A percentile compares a stretch with the other conserved stretches of the same genome.
phyloP scores from a whole-genome alignment of 495 filamentous ascomycete species.

The Chaetomidium leptoderma region DNA sequence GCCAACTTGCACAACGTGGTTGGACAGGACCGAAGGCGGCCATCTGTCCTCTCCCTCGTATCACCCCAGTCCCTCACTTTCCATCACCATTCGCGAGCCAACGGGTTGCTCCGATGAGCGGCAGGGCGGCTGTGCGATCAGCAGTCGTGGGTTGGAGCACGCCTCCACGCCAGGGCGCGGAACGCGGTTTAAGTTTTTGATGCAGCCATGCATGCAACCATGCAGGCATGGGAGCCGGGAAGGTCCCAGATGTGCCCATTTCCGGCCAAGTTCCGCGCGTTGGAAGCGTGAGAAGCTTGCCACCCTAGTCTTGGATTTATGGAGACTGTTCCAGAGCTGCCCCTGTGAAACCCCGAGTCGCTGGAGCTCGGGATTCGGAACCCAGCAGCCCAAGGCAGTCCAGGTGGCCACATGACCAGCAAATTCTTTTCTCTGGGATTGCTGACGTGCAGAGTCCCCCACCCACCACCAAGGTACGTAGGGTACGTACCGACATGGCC shows the following conservation, averaged over 20 bases:
- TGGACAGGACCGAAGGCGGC: not conserved
- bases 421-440: not conserved
- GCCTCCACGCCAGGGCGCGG: too few species aligned
- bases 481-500: not conserved
- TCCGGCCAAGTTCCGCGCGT: conserved; percentile 2
- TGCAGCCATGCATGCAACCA: too few species aligned
- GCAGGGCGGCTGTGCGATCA: conserved; percentile 7
- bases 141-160: not conserved
- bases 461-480: not conserved
- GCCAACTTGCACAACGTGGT: not conserved
- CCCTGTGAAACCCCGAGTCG: conserved; percentile 6
- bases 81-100: not conserved
- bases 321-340: conserved; percentile 4
- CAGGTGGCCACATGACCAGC: conserved; percentile 6
- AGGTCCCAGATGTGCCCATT: not conserved
- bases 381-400: not conserved
- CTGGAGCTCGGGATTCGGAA: conserved; percentile 11
- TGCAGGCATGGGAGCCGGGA: not conserved
- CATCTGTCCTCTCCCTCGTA: conserved; percentile 1
- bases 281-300: conserved; percentile 8
- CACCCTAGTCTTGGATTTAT: conserved; percentile 3
- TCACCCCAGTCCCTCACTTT: too few species aligned
- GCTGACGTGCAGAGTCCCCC: not conserved
- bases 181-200: too few species aligned
- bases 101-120: not conserved